Base-by-base conservation (phyloP, 805 yeast genomes). In the Saccharomycopsis synnaedendra region DNA sequence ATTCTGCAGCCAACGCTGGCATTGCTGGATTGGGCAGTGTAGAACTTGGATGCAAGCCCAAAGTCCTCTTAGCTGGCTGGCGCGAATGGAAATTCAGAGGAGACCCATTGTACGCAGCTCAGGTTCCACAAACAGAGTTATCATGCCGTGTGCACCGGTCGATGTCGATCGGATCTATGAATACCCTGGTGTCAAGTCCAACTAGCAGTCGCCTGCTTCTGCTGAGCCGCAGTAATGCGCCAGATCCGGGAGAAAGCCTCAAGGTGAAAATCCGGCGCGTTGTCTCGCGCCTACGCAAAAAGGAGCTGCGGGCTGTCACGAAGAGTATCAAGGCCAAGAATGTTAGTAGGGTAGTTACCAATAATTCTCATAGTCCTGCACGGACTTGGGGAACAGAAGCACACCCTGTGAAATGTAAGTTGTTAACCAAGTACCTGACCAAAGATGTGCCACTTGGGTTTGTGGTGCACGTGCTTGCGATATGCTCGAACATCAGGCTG, bases 11-110 rank as follows among this genome's bases (percentile, higher is more conserved):
- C 44, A 43, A 8, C 9, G 9, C 41, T 39, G 28, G 11, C 9
- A 44, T 10, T 8, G 8, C 43, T n/a, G 32, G 34, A 10, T 27
- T 19, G 32, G 40, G 43, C 30, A 32, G 41, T 6, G 44, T 36
- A 8, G 48, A 46, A n/a, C 32, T 45, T 11, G 52, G 52, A 5
- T 44, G 32, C 19, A 33, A 47, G 5, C 48, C 36, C 30, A 45
- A 38, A 34, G 56, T 36, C 42, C 73, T 80, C 1, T 63, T 74
- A 44, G 95, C 95, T 0, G 82, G 90, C 6, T 87, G 96, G 96
- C 72, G 96, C 59, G 96, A 87, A 61, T 87, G 95, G 95, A 82
- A 85, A 57, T 81, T 73, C 57, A 72, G 85, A 52, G 75, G 74
- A 45, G 88, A 82, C 62, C 85, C 90, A 1, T 60, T 84, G 35